These are phyloP conservation scores for Pelargonium fulgidum DNA, from an alignment of 441 rosid genomes.

Conservation along the genomic window DNA sequence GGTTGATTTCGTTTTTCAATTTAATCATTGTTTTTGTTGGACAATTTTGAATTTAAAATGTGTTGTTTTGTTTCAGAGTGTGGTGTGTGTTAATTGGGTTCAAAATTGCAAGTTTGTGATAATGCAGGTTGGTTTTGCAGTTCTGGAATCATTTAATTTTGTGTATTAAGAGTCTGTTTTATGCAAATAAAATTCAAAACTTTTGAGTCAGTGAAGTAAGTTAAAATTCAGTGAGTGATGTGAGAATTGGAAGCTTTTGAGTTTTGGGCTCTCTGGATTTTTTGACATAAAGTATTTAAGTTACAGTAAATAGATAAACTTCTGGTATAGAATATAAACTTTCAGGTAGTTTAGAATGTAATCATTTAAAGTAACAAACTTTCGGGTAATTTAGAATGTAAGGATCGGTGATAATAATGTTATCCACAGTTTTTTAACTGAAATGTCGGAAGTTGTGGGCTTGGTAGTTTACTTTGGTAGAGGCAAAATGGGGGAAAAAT, in stretches of 20 bases:
- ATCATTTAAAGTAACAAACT: background rate
- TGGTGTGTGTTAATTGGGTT: background rate
- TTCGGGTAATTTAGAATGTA: background rate
- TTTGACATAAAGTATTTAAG: background rate
- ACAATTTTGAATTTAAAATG: background rate
- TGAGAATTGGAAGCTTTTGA: background rate
- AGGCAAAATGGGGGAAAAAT: too few species aligned
- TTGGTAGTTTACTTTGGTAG: too few species aligned
- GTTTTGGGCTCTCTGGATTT: conserved; percentile 6
- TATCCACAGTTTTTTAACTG: background rate
- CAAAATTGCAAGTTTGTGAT: background rate
- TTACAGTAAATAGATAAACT: background rate
- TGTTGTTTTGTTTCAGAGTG: background rate
- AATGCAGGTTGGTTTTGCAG: conserved; percentile 7
- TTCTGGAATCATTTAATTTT: background rate
- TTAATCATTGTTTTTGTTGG: conserved; percentile 4
- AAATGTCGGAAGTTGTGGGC: too few species aligned
- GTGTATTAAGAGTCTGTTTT: background rate
- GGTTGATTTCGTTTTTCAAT: conserved; percentile 1
- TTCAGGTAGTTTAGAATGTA: background rate
- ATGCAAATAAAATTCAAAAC: background rate
- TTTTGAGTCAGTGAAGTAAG: background rate
- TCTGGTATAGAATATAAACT: background rate
- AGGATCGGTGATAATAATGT: background rate
- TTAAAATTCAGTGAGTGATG: background rate